Base-by-base conservation (phyloP, 2,329 filamentous ascomycete species). In the Botrytis elliptica region DNA sequence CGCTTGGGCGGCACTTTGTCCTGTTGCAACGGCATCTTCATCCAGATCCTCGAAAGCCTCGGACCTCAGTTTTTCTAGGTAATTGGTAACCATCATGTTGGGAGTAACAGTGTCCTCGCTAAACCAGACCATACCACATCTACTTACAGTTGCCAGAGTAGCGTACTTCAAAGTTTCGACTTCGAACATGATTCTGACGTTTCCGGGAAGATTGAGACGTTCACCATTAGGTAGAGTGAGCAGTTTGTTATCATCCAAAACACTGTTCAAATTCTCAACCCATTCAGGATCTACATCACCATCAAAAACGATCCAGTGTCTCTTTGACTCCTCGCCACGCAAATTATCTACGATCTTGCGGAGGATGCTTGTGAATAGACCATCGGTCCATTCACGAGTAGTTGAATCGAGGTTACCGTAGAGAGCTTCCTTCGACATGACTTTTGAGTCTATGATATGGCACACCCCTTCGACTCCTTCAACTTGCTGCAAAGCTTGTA, bases 51-150 rank as follows among this genome's bases (percentile, higher is more conserved):
- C 96, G 79, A 99, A 98, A 0, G 93, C 90, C 73, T 93, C 91
- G 4, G 90, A 92, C 78, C 92, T 91, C 57, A 99, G 89, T 65
- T 91, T 90, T 75, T 96, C 90, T 70, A 99, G 88, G 80, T 99
- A 98, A 83, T 98, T 93, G 76, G 90, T 87, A 59, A 98, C 92
- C 90, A 98, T 93, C 92, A 99, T 97, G 77, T 88, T 89, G 1
- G 95, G 89, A 46, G 94, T 95, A 59, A 99, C 95, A 42, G 95
- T 98, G 81, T 99, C 97, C 79, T 98, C 95, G 81, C 94, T 99
- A 85, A 98, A 99, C 96, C 96, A 99, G 22, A 99, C 97, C 96
- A 99, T 99, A 87, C 96, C 96, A 82, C 96, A 99, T 84, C 96
- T 94, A 90, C 93, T 97, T 81, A 99, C 96, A n/a, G 96, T 99